Conservation (phyloP, 176 grass and related monocot genomes). For the Triticum turgidum region DNA sequence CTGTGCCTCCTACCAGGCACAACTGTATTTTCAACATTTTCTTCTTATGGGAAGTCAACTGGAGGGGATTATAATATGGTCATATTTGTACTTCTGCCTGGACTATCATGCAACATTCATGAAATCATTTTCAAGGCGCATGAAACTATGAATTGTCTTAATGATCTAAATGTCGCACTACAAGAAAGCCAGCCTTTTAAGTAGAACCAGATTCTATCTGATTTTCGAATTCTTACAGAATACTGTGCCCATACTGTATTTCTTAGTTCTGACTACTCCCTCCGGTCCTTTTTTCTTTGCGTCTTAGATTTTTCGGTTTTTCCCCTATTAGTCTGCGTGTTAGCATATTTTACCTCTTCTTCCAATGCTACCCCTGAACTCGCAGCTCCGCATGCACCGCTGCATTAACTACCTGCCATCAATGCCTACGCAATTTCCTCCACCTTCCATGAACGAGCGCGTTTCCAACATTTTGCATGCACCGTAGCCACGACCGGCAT, state of each 20-base stretch:
- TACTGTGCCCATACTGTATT: not conserved
- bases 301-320: no score
- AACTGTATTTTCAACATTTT: not conserved
- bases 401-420: no score
- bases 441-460: no score
- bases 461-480: no score
- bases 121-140: not conserved
- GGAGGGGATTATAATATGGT: not conserved
- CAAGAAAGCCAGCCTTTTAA: conserved; percentile 20
- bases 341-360: no score
- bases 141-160: not conserved
- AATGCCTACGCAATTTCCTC: no score
- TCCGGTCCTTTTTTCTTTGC: no score
- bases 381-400: no score
- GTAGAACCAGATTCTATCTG: conserved; percentile 20
- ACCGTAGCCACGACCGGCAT: no score
- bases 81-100: not conserved
- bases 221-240: conserved; percentile 17
- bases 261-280: not conserved
- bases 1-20: not conserved
- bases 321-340: no score
- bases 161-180: not conserved
- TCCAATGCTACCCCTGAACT: no score
- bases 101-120: conserved; percentile 9
- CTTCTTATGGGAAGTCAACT: not conserved